Base-by-base conservation (phyloP, 805 yeast species). In the Teunomyces lycoperdinae region DNA sequence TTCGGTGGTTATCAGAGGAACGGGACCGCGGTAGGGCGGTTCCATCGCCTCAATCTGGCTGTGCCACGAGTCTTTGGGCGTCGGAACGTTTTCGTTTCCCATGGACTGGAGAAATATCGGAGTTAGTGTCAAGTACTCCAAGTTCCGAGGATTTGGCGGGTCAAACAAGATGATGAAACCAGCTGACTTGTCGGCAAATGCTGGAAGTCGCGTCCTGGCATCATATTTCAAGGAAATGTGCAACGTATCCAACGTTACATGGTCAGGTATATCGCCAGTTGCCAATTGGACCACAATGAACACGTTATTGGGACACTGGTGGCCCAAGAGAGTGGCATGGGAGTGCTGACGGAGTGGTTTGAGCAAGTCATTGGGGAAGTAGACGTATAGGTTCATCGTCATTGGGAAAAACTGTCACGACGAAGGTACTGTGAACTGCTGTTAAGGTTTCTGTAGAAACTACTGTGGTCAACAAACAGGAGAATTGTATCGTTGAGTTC, bases 101-200 rank as follows among this genome's bases (percentile, higher is more conserved):
- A 75, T 73, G 3, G 78, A 74, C 52, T 84, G 85, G 8, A 90
- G 73, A 3, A 81, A 67, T 3, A 89, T 86, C 0, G 96, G 95
- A n/a, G 75, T 69, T 3, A 84, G 61, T 0, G 97, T 84, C 53
- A 81, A 85, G 61, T 87, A 89, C 54, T 90, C 96, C 73, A 91
- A 74, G 49, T 79, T 77, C 27, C 73, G 74, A 14, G 85, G 80
- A 39, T 78, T 76, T 0, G 97, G 97, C 1, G 94, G 85, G 24
- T 78, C 77, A 60, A 81, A 90, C n/a, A 77, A 56, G n/a, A 65
- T 47, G 1, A 58, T 36, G 4, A 64, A 59, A 39, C 49, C 52
- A 14, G 45, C 36, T 26, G 41, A 30, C 5, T 32, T 16, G 38
- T 35, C 29, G 3, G 41, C 17, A 14, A 40, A 29, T 10, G n/a